Evolutionary conservation across 768 basidiomycete genomes (phyloP).

Genomic region (Hypholoma sublateritium): DNA sequence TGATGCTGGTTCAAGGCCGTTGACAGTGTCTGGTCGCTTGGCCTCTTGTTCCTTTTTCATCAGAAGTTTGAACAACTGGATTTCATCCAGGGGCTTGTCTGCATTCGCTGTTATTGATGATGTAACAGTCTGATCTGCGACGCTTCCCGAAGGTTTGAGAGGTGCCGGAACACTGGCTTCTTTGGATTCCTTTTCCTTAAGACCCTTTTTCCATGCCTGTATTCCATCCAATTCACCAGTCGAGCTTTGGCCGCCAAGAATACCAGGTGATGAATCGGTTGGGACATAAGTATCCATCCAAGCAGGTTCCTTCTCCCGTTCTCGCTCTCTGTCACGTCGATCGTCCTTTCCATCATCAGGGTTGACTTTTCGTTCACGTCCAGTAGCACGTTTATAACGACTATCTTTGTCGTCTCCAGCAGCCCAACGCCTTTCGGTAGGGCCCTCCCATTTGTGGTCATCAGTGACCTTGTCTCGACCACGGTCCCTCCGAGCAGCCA

Average conservation of each 20-base stretch:
- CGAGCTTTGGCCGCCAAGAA: conserved; percentile 58
- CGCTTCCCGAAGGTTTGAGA: conserved; percentile 2
- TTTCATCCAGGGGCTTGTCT: conserved; percentile 67
- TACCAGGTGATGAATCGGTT: conserved; percentile 50
- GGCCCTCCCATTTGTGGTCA: conserved; percentile 44
- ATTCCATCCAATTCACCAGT: conserved; percentile 80
- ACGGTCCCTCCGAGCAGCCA: conserved; percentile 60
- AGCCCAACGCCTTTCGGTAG: conserved; percentile 56
- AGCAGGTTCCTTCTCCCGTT: conserved; percentile 84
- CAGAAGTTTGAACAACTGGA: conserved; percentile 78
- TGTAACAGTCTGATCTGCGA: neutral
- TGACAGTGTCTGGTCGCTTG: conserved; percentile 29
- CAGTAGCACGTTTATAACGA: conserved; percentile 56
- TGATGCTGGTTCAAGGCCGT: neutral
- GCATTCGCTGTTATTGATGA: conserved; percentile 19
- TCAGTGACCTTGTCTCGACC: conserved; percentile 42
- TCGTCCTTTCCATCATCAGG: conserved; percentile 50
- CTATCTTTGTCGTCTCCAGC: conserved; percentile 68
- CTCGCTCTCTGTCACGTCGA: conserved; percentile 49
- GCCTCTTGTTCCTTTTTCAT: conserved; percentile 76
- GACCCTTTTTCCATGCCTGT: conserved; percentile 84
- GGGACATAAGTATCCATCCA: conserved; percentile 93
- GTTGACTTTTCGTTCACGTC: conserved; percentile 54
- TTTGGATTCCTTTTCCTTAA: conserved; percentile 29
- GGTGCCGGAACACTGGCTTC: conserved; percentile 8